Evolutionary conservation across 2,329 filamentous ascomycete species (phyloP).

Genomic region (Fusarium chlamydosporum): DNA sequence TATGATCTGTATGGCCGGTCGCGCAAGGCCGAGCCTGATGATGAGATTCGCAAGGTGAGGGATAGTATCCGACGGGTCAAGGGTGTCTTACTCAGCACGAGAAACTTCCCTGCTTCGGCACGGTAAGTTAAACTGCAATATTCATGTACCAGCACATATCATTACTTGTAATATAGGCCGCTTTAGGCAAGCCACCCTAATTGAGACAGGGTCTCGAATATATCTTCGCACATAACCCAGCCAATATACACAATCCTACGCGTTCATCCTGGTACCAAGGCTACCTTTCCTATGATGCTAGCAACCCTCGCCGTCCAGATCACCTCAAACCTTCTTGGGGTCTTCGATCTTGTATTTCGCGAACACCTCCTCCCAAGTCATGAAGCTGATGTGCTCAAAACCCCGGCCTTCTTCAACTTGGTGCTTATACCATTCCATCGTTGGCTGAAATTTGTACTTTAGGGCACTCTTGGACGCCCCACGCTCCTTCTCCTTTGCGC

Average conservation of each 20-base stretch:
- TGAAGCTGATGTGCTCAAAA: constrained; percentile 65
- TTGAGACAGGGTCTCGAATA: constrained; percentile 18
- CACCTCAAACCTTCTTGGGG: constrained; percentile 35
- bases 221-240: constrained; percentile 13
- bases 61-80: constrained; percentile 84
- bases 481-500: constrained; percentile 31
- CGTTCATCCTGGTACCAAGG: constrained; percentile 25
- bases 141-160: neutral
- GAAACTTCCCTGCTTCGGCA: constrained; percentile 74
- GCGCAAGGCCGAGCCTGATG: constrained; percentile 69
- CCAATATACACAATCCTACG: constrained; percentile 28
- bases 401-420: constrained; percentile 63
- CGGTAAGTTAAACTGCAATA: constrained; percentile 38
- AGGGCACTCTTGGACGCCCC: neutral
- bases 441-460: constrained; percentile 62
- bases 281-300: neutral
- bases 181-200: constrained; percentile 10
- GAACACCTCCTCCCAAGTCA: constrained; percentile 61
- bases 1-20: constrained; percentile 61
- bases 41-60: constrained; percentile 80
- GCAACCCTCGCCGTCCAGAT: neutral
- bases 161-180: neutral
- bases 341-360: constrained; percentile 48
- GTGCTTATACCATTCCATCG: constrained; percentile 66
- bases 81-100: constrained; percentile 80